A percentile compares a stretch with the other conserved stretches of the same genome.
These are phyloP conservation scores for Brassica balearica DNA, from an alignment of 441 rosid genomes.

Conservation along the genomic window DNA sequence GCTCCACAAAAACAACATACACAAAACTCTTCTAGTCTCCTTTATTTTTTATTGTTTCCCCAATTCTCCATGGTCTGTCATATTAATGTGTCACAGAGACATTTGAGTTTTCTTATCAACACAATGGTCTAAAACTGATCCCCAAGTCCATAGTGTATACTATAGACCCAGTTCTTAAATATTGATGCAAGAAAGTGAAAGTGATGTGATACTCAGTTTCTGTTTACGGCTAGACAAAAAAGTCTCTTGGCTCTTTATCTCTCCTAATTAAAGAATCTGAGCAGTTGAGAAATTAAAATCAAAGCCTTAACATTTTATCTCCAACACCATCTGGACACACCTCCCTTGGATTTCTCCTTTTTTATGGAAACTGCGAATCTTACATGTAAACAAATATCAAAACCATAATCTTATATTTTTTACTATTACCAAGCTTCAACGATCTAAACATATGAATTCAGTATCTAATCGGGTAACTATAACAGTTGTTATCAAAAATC, in stretches of 20 bases:
- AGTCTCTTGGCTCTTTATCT: conserved; percentile 32
- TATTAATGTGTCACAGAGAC: conserved; percentile 37
- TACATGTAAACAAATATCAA: conserved; percentile 37
- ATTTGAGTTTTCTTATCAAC: conserved; percentile 44
- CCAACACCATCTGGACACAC: conserved; percentile 41
- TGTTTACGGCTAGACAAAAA: conserved; percentile 45
- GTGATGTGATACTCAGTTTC: conserved; percentile 47
- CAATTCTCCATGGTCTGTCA: conserved; percentile 29
- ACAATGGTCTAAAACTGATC: conserved; percentile 33
- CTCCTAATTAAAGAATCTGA: conserved; percentile 45
- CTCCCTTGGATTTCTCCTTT: conserved; percentile 33
- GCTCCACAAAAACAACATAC: conserved; percentile 43
- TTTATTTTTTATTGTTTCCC: conserved; percentile 24
- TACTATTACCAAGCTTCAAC: conserved; percentile 31
- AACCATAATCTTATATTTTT: conserved; percentile 25
- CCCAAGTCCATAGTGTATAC: conserved; percentile 31
- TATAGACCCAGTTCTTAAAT: conserved; percentile 36
- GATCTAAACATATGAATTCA: conserved; percentile 27
- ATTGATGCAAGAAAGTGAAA: conserved; percentile 45
- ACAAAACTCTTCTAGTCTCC: conserved; percentile 31
- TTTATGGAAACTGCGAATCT: conserved; percentile 39
- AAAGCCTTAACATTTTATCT: conserved; percentile 33
- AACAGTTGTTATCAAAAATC: conserved; percentile 36
- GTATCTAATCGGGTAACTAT: conserved; percentile 41
- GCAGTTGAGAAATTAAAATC: conserved; percentile 38